Evolutionary conservation across 805 yeast species (phyloP), one percentile per base, ranked within the genome.

Genomic region (Diddensiella caesifluorescens): DNA sequence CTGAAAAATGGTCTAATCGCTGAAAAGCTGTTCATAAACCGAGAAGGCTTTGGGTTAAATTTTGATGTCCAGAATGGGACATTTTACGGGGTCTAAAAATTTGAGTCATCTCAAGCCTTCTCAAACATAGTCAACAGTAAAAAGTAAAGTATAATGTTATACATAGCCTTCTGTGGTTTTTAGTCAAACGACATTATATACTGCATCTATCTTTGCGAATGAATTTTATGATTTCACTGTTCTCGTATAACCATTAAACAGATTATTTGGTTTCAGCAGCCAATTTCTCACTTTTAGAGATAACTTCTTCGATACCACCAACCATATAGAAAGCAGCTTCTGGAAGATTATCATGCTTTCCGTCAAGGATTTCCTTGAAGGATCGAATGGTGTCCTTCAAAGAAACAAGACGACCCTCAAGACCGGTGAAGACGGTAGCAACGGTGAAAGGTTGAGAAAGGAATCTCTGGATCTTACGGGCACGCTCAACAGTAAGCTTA

Each of bases 301-400:
- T 72, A 62, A 81, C 98, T 73, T 92, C 98, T 70, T 89, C 97
- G 65, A 92, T 89, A 77, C 95, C 95, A 77, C 98, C 98, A 73
- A 92, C 98, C 98, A 92, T 92, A 75, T 92, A 92, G 95, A 92
- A 92, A 63, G 98, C 98, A 69, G 83, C 85, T 79, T 92, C 98
- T 69, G 98, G 98, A 65, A 92, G 81, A 77, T 83, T 82, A 74
- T 92, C 98, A 79, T 92, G 88, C 80, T 92, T 92, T 77, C 98
- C 98, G 29, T 79, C 97, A 65, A 92, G 80, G 63, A 92, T 95
- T 64, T 80, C 98, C 79, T 79, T 88, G 90, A 92, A 92, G 48
- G 97, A 90, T 57, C 72, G 68, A 67, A 92, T 74, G 61, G 97
- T 92, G 63, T 92, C 97, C 77, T 85, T 83, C 70, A 92, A 79